phyloP scores from a whole-genome alignment of 1,139 yeast species.

The Tardiomyces blankii region DNA sequence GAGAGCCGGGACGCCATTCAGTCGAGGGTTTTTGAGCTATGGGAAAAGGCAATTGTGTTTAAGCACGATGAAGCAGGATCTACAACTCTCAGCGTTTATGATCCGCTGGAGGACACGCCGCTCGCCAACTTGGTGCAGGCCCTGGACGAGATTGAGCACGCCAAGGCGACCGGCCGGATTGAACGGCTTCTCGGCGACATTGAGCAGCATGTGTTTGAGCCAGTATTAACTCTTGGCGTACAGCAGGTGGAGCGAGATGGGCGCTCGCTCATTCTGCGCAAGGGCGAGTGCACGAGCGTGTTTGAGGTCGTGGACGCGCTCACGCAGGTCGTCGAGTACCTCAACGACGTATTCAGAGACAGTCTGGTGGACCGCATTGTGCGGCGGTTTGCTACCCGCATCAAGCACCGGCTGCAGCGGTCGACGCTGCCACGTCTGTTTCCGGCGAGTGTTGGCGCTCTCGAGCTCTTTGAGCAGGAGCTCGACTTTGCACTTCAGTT shows the following conservation, averaged over 20 bases:
- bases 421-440: conserved; percentile 13
- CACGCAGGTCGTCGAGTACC: background rate
- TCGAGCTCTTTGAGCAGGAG: conserved; percentile 9
- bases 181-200: conserved; percentile 16
- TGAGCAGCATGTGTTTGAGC: conserved; percentile 4
- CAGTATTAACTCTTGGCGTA: background rate
- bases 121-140: conserved; percentile 7
- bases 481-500: conserved; percentile 11
- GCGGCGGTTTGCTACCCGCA: conserved; percentile 12
- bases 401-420: conserved; percentile 10
- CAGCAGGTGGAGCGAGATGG: background rate
- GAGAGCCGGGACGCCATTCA: conserved; percentile 6
- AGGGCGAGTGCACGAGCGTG: background rate
- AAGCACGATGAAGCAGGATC: conserved; percentile 2
- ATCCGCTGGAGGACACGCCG: background rate
- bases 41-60: conserved; percentile 12
- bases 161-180: conserved; percentile 13
- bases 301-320: background rate
- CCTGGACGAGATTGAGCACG: conserved; percentile 7
- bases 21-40: conserved; percentile 9
- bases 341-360: background rate
- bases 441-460: conserved; percentile 12
- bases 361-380: conserved; percentile 6
- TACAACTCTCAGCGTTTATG: background rate
- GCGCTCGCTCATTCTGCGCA: conserved; percentile 1